Conservation (phyloP, 2,329 filamentous ascomycete genomes). For the Fonsecaea multimorphosa region DNA sequence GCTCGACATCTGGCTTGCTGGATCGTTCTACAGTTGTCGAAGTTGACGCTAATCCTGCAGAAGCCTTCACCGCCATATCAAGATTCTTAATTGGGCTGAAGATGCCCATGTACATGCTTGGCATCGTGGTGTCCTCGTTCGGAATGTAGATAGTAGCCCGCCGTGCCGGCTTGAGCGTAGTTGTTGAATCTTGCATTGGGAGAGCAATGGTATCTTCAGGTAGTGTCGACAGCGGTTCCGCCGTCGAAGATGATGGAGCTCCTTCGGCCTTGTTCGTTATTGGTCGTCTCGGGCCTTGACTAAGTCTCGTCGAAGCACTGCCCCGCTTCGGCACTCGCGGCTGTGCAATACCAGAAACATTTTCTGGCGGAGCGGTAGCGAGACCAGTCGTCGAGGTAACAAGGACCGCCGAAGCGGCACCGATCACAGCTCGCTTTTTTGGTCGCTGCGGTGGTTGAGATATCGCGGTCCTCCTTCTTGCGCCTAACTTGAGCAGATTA, state of each 20-base stretch:
- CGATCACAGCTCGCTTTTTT: constrained; percentile 43
- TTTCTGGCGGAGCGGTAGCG: background rate
- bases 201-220: constrained; percentile 20
- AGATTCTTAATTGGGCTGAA: constrained; percentile 50
- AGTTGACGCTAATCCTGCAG: background rate
- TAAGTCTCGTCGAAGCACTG: background rate
- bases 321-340: background rate
- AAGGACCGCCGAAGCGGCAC: constrained; percentile 29
- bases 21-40: background rate
- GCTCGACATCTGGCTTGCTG: constrained; percentile 37
- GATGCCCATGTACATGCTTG: constrained; percentile 52
- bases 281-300: constrained; percentile 25
- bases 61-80: constrained; percentile 5
- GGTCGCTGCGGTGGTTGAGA: constrained; percentile 51
- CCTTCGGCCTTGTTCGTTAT: constrained; percentile 9
- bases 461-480: constrained; percentile 33
- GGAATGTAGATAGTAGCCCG: constrained; percentile 52
- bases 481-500: constrained; percentile 5
- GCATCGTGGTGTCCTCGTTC: constrained; percentile 50
- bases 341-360: background rate
- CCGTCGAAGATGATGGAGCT: background rate
- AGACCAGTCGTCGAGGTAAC: background rate
- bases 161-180: constrained; percentile 40
- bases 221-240: background rate
- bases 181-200: constrained; percentile 12